These are phyloP conservation scores for Fusarium sp. DNA, from an alignment of 2,329 filamentous ascomycete genomes.

Conservation along the genomic window DNA sequence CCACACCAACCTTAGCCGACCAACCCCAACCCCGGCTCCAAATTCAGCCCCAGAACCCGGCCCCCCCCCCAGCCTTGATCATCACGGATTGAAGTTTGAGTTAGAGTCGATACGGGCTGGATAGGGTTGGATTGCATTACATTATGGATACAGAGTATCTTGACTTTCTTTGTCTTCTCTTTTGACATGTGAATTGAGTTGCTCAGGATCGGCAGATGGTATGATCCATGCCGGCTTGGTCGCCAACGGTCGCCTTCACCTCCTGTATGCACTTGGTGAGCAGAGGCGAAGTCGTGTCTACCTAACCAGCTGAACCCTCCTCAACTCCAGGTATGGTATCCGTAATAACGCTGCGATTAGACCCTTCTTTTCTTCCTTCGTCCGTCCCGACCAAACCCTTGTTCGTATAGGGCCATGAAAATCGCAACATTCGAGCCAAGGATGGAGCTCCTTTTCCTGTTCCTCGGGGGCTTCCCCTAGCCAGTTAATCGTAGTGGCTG, in stretches of 20 bases:
- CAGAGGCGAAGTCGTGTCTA: not conserved
- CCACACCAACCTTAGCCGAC: not conserved
- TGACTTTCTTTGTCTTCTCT: not conserved
- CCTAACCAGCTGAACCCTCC: not conserved
- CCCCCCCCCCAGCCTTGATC: constrained; percentile 4
- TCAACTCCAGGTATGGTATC: not conserved
- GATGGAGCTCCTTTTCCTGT: constrained; percentile 21
- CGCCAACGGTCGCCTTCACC: constrained; percentile 5
- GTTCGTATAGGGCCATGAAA: constrained; percentile 14
- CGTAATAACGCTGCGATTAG: constrained; percentile 5
- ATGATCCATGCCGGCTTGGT: constrained; percentile 6
- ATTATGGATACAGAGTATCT: not conserved
- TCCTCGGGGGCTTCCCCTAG: constrained; percentile 6
- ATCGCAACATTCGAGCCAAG: constrained; percentile 40
- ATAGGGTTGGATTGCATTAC: not conserved
- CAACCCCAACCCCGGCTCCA: constrained; percentile 18
- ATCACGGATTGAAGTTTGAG: not conserved
- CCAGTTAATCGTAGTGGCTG: constrained; percentile 12
- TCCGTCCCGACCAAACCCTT: constrained; percentile 3
- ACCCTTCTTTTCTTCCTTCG: constrained; percentile 7
- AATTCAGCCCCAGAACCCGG: constrained; percentile 14
- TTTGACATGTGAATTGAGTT: constrained; percentile 2
- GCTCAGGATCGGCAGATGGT: constrained; percentile 13
- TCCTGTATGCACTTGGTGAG: not conserved
- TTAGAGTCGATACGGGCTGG: not conserved